Evolutionary conservation across 805 yeast species (phyloP), one percentile per base, ranked within the genome.

Genomic region (Pachysolen tannophilus): DNA sequence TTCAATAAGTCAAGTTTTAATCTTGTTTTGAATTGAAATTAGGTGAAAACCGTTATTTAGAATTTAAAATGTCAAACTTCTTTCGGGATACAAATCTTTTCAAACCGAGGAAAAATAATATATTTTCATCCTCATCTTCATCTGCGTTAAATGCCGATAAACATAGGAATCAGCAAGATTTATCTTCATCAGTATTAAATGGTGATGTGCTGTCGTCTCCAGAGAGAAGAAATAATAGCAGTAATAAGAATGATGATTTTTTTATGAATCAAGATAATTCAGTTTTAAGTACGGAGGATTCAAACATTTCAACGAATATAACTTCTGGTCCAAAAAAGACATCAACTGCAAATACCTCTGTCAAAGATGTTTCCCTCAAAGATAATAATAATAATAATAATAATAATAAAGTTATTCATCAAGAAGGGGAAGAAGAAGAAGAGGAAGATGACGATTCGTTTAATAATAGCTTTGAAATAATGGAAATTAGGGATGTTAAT

Each of bases 1-100:
- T n/a, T n/a, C n/a, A n/a, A n/a, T n/a, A n/a, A n/a, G n/a, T n/a
- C n/a, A n/a, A n/a, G n/a, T n/a, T n/a, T 30, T 27, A 6, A 4
- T 21, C 19, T 30, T 27, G 8, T 27, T 9, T 27, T 15, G 15
- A 18, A 8, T 27, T 14, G 19, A 8, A 27, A 14, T 8, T 8
- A 15, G 19, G 13, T 25, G 13, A 15, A 21, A 9, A 15, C 9
- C 20, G 18, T 1, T 17, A 17, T 28, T 19, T 29, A 11, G 15
- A 19, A 18, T 27, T 19, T 16, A 26, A 13, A 19, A 42, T 46
- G 49, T 37, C 47, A 6, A 35, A 27, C 2, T 44, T 46, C 19
- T 46, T 46, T 18, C 33, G 41, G 20, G 47, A 43, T 20, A 33
- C 49, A 8, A 29, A 35, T 20, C 30, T 38, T 20, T 39, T 41